phyloP scores from a whole-genome alignment of 2,329 filamentous ascomycete species.

The Bipolaris bicolor region DNA sequence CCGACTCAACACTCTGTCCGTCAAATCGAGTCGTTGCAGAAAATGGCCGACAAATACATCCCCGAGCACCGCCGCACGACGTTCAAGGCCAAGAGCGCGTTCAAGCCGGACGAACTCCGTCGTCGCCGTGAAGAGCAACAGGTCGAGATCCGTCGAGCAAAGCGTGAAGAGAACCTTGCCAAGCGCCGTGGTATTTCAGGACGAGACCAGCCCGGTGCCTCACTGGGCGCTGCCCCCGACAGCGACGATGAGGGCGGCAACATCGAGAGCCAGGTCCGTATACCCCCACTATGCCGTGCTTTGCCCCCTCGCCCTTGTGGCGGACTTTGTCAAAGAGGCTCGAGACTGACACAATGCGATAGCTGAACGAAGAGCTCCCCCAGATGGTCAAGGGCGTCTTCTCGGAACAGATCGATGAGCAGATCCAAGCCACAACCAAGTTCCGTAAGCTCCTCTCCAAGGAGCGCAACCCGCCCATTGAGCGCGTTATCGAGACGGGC shows the following conservation, averaged over 20 bases:
- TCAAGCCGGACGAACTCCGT: slow-evolving; percentile 98
- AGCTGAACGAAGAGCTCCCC: slow-evolving; percentile 98
- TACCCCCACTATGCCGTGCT: slow-evolving; percentile 27
- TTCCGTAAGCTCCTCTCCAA: slow-evolving; percentile 98
- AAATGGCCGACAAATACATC: slow-evolving; percentile 98
- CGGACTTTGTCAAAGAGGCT: neutral
- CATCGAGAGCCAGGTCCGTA: slow-evolving; percentile 91
- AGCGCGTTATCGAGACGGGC: slow-evolving; percentile 98
- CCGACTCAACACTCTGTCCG: slow-evolving; percentile 24
- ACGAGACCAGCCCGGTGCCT: slow-evolving; percentile 75
- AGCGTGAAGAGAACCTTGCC: slow-evolving; percentile 98
- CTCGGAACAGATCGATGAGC: slow-evolving; percentile 96
- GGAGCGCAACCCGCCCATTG: slow-evolving; percentile 98
- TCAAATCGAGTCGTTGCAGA: slow-evolving; percentile 48
- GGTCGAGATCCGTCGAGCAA: slow-evolving; percentile 98
- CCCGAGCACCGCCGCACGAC: slow-evolving; percentile 98
- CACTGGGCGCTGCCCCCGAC: slow-evolving; percentile 86
- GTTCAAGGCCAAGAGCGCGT: slow-evolving; percentile 99
- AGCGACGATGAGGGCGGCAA: slow-evolving; percentile 96
- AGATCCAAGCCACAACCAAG: slow-evolving; percentile 97
- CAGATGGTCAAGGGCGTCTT: slow-evolving; percentile 98
- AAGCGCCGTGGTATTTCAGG: slow-evolving; percentile 94
- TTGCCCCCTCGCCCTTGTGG: neutral
- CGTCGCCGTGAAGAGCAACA: slow-evolving; percentile 98
- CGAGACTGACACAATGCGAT: slow-evolving; percentile 23